phyloP scores from a whole-genome alignment of 345 rosid genomes.

The Populus ilicifolia region DNA sequence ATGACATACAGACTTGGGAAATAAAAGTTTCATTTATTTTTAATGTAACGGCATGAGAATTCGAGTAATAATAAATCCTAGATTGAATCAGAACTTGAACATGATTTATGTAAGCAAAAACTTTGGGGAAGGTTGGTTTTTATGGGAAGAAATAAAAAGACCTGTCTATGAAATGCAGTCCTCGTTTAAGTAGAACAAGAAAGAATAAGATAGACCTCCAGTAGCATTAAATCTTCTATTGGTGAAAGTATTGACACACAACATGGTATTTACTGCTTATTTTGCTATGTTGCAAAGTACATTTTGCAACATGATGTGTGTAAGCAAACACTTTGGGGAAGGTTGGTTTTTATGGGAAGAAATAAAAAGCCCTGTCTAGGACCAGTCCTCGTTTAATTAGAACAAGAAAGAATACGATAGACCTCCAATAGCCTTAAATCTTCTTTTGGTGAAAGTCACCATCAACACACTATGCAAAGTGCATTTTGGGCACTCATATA shows the following conservation, averaged over 20 bases:
- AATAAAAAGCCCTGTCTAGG: background rate
- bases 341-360: background rate
- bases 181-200: background rate
- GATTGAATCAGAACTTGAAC: too few species aligned
- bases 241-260: background rate
- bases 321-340: background rate
- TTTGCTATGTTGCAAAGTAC: background rate
- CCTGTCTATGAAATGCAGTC: background rate
- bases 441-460: background rate
- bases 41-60: background rate
- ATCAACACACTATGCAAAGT: background rate
- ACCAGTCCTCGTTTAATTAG: background rate
- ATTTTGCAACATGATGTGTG: background rate
- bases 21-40: background rate
- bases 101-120: background rate
- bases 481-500: background rate
- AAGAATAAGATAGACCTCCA: background rate
- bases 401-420: background rate
- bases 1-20: background rate
- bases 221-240: background rate
- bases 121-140: background rate
- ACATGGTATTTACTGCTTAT: too few species aligned
- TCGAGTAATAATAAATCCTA: background rate
- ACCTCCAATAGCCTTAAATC: background rate
- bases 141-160: background rate